Conservation (phyloP, 495 filamentous ascomycete genomes). For the Penicillium simplicissimum region DNA sequence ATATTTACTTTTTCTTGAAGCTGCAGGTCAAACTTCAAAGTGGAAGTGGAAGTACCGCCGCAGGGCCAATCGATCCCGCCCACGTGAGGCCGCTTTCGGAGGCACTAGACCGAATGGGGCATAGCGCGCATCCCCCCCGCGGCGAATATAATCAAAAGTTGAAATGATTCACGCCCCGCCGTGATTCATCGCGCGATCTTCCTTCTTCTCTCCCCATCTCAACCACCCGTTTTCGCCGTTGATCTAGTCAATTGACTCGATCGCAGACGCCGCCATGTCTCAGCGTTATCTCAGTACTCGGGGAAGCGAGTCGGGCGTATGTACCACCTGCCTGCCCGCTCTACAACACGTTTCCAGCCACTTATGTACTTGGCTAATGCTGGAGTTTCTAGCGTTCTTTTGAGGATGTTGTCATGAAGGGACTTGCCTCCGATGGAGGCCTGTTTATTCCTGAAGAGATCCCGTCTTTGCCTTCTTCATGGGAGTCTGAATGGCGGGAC, state of each 20-base stretch:
- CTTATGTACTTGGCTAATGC: neutral
- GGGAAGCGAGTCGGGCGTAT: slow-evolving; percentile 76
- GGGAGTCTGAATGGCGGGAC: slow-evolving; percentile 64
- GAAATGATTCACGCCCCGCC: slow-evolving; percentile 17
- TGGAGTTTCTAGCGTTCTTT: slow-evolving; percentile 70
- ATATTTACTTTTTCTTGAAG: neutral
- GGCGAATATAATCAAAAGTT: slow-evolving; percentile 8
- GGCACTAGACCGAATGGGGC: slow-evolving; percentile 20
- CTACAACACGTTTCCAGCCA: slow-evolving; percentile 4
- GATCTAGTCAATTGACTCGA: slow-evolving; percentile 12
- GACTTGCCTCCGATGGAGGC: slow-evolving; percentile 83
- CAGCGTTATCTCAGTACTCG: slow-evolving; percentile 82
- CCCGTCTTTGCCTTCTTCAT: slow-evolving; percentile 45
- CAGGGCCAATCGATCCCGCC: slow-evolving; percentile 1
- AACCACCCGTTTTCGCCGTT: neutral
- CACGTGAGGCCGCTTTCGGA: slow-evolving; percentile 40
- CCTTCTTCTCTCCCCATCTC: slow-evolving; percentile 6
- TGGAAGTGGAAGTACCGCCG: neutral
- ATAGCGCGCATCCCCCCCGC: neutral
- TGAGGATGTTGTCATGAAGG: slow-evolving; percentile 87
- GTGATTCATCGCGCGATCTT: slow-evolving; percentile 4
- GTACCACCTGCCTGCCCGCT: slow-evolving; percentile 14
- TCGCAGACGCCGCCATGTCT: slow-evolving; percentile 13
- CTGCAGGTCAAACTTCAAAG: neutral
- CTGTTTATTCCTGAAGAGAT: slow-evolving; percentile 88